Evolutionary conservation across 2,329 filamentous ascomycete species (phyloP).

Genomic region (Colletotrichum sp.): DNA sequence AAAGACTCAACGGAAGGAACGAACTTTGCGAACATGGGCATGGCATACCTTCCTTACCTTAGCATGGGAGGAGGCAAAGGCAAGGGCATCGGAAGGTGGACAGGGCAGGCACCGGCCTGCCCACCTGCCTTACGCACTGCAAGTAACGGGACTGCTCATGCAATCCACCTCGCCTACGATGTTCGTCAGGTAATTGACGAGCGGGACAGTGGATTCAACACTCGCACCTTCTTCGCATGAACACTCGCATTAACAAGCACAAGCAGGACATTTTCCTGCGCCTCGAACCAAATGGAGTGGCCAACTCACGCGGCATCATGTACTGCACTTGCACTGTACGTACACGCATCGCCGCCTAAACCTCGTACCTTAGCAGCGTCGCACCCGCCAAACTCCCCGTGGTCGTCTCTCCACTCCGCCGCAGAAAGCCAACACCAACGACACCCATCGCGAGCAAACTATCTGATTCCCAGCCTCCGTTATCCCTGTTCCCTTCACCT

Average conservation of each 20-base stretch:
- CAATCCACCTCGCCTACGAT: neutral
- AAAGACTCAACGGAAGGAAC: neutral
- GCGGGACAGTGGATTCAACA: neutral
- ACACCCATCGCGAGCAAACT: neutral
- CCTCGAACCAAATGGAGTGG: neutral
- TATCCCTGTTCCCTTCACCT: neutral
- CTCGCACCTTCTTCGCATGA: neutral
- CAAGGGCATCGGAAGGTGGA: neutral
- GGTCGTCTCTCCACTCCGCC: neutral
- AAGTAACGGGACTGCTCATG: neutral
- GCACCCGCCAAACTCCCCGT: neutral
- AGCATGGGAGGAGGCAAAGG: neutral
- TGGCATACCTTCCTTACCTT: neutral
- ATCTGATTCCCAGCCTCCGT: slow-evolving; percentile 4
- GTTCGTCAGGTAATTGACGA: neutral
- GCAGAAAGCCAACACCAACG: slow-evolving; percentile 4
- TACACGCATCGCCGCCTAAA: slow-evolving; percentile 5
- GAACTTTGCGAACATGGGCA: neutral
- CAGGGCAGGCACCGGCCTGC: neutral
- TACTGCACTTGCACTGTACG: neutral
- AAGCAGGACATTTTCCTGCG: neutral
- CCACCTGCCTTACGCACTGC: neutral
- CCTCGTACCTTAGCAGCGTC: neutral
- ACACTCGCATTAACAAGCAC: neutral
- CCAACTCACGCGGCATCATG: neutral